Conservation (phyloP, 2,329 filamentous ascomycete genomes). For the Berkeleyomyces rouxiae region DNA sequence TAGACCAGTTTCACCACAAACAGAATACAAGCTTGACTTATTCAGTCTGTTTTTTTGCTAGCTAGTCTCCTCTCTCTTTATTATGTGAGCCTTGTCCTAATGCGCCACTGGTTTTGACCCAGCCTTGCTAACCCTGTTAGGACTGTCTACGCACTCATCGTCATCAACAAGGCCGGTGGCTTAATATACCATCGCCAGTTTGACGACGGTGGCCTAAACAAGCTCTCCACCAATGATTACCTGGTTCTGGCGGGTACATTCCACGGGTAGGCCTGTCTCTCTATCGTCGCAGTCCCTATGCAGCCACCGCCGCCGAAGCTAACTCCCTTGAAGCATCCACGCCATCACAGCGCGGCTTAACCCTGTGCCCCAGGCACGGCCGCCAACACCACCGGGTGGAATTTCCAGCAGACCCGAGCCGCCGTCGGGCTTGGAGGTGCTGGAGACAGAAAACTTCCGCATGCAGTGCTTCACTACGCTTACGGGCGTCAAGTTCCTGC, state of each 20-base stretch:
- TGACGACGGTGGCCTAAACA: conserved; percentile 65
- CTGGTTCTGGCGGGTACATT: conserved; percentile 94
- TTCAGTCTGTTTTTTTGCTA: not conserved
- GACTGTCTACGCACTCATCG: conserved; percentile 87
- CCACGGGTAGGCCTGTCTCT: conserved; percentile 49
- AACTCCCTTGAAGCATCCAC: conserved; percentile 35
- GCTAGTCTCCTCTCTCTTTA: not conserved
- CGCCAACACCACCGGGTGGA: conserved; percentile 11
- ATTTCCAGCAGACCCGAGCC: conserved; percentile 39
- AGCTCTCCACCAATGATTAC: conserved; percentile 88
- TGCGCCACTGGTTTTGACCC: not conserved
- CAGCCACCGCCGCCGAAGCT: conserved; percentile 10
- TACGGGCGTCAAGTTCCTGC: conserved; percentile 85
- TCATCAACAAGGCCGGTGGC: conserved; percentile 97
- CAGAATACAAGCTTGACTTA: not conserved
- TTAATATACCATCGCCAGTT: conserved; percentile 94
- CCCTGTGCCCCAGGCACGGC: conserved; percentile 27
- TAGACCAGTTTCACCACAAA: not conserved
- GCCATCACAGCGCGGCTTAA: conserved; percentile 50
- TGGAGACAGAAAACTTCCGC: conserved; percentile 88
- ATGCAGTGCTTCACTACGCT: conserved; percentile 91
- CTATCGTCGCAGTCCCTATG: not conserved
- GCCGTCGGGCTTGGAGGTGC: conserved; percentile 69
- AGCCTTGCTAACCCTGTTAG: conserved; percentile 27
- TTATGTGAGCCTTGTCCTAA: not conserved